Percentiles rank a stretch among this genome's conserved stretches.
Conservation (phyloP, 2,329 filamentous ascomycete species). For the Metarhizium album region DNA sequence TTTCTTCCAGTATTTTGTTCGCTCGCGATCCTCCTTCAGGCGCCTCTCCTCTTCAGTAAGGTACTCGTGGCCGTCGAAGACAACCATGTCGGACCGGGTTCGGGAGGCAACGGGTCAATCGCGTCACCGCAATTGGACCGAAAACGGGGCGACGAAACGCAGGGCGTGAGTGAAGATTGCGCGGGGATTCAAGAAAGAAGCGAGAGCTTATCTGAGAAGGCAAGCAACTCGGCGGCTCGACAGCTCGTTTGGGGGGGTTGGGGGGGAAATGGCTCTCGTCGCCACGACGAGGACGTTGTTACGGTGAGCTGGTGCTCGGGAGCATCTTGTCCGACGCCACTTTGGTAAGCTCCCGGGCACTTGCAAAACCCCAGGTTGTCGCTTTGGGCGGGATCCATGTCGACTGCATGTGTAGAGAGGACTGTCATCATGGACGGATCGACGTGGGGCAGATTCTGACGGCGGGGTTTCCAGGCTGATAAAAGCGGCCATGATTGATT, state of each 20-base stretch:
- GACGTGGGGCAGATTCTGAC: neutral
- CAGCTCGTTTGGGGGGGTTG: neutral
- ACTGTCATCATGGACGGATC: neutral
- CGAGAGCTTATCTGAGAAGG: neutral
- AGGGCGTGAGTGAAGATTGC: neutral
- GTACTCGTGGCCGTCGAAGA: conserved; percentile 80
- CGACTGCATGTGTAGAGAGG: neutral
- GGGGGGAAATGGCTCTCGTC: neutral
- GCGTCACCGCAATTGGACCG: neutral
- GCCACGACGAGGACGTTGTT: neutral
- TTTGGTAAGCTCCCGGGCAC: neutral
- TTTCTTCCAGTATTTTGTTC: conserved; percentile 92
- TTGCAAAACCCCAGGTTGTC: neutral
- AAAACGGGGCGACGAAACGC: neutral
- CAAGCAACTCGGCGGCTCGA: neutral
- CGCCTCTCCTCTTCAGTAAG: conserved; percentile 85
- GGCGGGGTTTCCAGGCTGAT: neutral
- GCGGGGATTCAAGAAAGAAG: neutral
- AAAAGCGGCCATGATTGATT: neutral
- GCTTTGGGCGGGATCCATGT: neutral
- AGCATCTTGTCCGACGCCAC: neutral
- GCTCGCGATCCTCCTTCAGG: conserved; percentile 73
- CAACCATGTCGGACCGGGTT: conserved; percentile 54
- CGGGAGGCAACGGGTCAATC: conserved; percentile 1
- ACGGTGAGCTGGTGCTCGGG: neutral